These are phyloP conservation scores for Phanerochaete sordida DNA, from an alignment of 768 basidiomycete genomes.

Conservation along the genomic window DNA sequence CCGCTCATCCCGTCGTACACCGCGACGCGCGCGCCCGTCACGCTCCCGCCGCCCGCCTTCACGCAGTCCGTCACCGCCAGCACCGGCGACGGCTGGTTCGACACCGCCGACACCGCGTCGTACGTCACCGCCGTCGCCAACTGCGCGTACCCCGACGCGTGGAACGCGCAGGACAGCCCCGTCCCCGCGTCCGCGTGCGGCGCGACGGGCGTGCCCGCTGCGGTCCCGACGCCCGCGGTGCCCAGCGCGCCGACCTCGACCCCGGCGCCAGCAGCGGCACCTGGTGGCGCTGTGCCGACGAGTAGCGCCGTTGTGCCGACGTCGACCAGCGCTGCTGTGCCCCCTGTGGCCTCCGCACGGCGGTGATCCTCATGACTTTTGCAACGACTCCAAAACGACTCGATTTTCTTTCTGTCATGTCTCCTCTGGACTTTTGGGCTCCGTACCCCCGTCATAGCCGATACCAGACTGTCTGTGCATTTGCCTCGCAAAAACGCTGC, in stretches of 20 bases:
- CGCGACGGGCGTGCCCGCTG: background rate
- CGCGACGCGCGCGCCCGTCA: constrained; percentile 49
- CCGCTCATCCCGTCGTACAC: constrained; percentile 59
- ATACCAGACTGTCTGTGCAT: background rate
- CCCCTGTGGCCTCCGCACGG: background rate
- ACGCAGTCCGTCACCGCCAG: constrained; percentile 37
- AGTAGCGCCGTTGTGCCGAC: background rate
- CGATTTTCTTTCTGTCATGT: no score
- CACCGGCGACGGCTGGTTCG: constrained; percentile 53
- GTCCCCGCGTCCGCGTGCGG: constrained; percentile 18
- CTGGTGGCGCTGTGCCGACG: background rate
- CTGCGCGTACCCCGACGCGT: constrained; percentile 61
- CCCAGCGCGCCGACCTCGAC: background rate
- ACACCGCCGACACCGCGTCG: constrained; percentile 40
- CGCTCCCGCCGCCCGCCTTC: constrained; percentile 52
- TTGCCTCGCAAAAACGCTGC: background rate
- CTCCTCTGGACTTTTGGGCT: no score
- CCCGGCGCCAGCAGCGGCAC: background rate
- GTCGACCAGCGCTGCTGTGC: background rate
- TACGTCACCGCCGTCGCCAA: constrained; percentile 57
- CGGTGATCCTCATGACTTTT: background rate
- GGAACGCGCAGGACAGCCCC: constrained; percentile 41
- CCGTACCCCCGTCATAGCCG: background rate
- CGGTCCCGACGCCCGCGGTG: background rate
- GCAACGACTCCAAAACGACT: no score